Conservation (phyloP, 495 filamentous ascomycete genomes). For the Podospora anserina region DNA sequence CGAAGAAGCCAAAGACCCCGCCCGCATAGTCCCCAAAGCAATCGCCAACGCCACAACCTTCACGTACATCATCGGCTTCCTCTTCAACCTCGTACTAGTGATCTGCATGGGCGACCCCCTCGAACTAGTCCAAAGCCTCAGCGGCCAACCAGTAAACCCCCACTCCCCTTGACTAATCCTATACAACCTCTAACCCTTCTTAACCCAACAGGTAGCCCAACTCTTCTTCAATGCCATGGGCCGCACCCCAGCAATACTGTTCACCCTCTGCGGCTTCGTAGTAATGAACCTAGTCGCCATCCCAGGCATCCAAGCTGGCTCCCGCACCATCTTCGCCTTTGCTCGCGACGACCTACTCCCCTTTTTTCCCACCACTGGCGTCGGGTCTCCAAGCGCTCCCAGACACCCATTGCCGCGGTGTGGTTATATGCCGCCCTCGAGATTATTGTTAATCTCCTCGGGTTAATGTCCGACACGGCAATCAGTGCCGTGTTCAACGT, state of each 20-base stretch:
- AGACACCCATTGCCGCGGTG: constrained; percentile 59
- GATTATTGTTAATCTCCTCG: constrained; percentile 61
- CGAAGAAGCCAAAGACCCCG: constrained; percentile 60
- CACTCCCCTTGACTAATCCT: background rate
- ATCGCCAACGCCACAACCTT: constrained; percentile 58
- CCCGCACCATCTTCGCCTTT: constrained; percentile 60
- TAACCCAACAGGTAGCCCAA: constrained; percentile 45
- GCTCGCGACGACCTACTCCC: constrained; percentile 59
- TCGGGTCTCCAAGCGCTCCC: constrained; percentile 51
- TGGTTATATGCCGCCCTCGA: constrained; percentile 57
- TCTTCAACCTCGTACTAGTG: constrained; percentile 63
- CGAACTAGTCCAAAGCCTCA: constrained; percentile 43
- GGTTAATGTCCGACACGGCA: constrained; percentile 58
- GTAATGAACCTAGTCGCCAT: constrained; percentile 59
- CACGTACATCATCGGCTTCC: constrained; percentile 58
- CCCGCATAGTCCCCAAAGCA: constrained; percentile 57
- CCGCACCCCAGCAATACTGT: constrained; percentile 56
- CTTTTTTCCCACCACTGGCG: constrained; percentile 52
- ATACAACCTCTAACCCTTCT: background rate
- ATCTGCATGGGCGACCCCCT: constrained; percentile 57
- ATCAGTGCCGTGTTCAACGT: constrained; percentile 63
- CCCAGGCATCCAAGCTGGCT: constrained; percentile 60
- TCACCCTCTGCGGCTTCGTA: constrained; percentile 56
- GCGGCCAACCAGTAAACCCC: constrained; percentile 50
- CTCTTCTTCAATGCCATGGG: constrained; percentile 63